phyloP scores from a whole-genome alignment of 345 rosid species.

The Populus deltoides region DNA sequence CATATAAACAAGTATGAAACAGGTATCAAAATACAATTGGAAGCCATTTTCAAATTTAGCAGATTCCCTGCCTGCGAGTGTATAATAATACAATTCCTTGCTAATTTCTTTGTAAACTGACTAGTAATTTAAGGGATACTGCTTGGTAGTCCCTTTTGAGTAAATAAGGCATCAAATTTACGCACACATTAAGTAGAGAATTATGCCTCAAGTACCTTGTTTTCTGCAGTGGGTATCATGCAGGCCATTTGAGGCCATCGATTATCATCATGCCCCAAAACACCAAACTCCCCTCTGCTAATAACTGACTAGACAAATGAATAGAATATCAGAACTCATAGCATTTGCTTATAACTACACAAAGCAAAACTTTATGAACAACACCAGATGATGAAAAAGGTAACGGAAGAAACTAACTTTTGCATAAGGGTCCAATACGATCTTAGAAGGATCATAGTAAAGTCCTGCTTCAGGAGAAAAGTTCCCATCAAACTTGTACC shows the following conservation, averaged over 20 bases:
- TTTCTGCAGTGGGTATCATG: constrained; percentile 57
- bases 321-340: neutral
- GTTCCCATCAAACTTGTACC: constrained; percentile 72
- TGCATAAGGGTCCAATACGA: constrained; percentile 87
- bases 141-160: too few relatives aligned
- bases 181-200: neutral
- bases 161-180: neutral
- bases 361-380: neutral
- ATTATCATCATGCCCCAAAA: constrained; percentile 56
- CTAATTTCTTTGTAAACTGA: neutral
- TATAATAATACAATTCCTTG: neutral
- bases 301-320: constrained; percentile 63
- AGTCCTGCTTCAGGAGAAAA: constrained; percentile 73
- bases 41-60: neutral
- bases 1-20: neutral
- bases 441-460: constrained; percentile 50
- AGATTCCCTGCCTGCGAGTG: neutral
- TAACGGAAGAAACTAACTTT: constrained; percentile 43
- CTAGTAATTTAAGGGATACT: too few relatives aligned
- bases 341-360: neutral
- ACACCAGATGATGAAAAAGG: neutral
- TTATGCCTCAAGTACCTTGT: constrained; percentile 49
- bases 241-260: constrained; percentile 98
- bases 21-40: neutral
- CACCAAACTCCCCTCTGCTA: constrained; percentile 83